A percentile compares a stretch with the other conserved stretches of the same genome.
These are phyloP conservation scores for Boechera retrofracta DNA, from an alignment of 345 rosid species.

Conservation along the genomic window DNA sequence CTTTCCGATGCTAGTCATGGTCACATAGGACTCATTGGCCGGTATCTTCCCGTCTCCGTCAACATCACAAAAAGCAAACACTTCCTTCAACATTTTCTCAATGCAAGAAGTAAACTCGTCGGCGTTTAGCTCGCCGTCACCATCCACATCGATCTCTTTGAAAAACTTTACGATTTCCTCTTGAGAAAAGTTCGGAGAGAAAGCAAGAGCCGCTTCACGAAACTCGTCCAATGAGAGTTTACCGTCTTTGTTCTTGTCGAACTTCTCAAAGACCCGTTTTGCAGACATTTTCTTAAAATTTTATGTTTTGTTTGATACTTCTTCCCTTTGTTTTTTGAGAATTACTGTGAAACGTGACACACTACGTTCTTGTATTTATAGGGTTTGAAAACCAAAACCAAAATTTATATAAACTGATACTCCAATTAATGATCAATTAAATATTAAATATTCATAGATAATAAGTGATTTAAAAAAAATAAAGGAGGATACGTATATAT, in stretches of 20 bases:
- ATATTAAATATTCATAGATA: too few species aligned
- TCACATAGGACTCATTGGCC: constrained; percentile 4
- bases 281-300: background rate
- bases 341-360: constrained; percentile 2
- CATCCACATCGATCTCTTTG: constrained; percentile 6
- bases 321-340: background rate
- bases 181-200: background rate
- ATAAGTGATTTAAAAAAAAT: too few species aligned
- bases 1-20: constrained; percentile 1
- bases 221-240: constrained; percentile 20
- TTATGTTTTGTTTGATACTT: background rate
- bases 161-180: background rate
- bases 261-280: constrained; percentile 6
- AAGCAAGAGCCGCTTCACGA: constrained; percentile 15
- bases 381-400: background rate
- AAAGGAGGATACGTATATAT: too few species aligned
- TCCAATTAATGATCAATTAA: background rate
- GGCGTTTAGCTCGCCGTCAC: constrained; percentile 12
- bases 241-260: constrained; percentile 32
- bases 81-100: constrained; percentile 20
- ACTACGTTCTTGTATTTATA: constrained; percentile 25
- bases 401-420: background rate
- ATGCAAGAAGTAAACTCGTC: constrained; percentile 7
- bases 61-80: constrained; percentile 19
- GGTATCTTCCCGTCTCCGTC: constrained; percentile 31